Evolutionary conservation across 2,329 filamentous ascomycete species (phyloP).

Genomic region (Aspergillus bombycis): DNA sequence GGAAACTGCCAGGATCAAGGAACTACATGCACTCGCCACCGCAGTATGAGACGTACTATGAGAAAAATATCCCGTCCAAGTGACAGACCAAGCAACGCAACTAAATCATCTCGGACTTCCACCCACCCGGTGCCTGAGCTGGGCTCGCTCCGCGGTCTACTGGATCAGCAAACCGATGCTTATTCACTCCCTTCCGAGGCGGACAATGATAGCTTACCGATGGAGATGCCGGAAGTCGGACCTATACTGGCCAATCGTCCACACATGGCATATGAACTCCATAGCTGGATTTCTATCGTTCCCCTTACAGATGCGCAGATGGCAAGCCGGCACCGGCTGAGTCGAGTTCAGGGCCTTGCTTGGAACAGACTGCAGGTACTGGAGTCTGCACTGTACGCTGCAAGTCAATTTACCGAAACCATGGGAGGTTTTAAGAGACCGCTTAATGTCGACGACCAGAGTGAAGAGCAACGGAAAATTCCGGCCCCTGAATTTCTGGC

Average conservation of each 20-base stretch:
- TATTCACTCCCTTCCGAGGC: neutral
- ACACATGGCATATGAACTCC: neutral
- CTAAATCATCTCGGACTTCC: neutral
- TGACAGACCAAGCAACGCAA: neutral
- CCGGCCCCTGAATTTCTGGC: constrained; percentile 21
- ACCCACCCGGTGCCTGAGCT: neutral
- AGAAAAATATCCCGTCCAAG: neutral
- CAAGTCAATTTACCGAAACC: constrained; percentile 11
- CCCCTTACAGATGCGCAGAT: constrained; percentile 22
- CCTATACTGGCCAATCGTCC: neutral
- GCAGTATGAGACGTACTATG: constrained; percentile 12
- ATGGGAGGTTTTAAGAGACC: constrained; percentile 1
- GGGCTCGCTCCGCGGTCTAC: neutral
- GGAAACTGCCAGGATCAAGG: constrained; percentile 27
- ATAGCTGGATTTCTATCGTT: constrained; percentile 14
- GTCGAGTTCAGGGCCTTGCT: constrained; percentile 10
- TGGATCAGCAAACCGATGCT: neutral
- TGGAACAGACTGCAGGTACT: constrained; percentile 16
- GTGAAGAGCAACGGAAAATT: constrained; percentile 3
- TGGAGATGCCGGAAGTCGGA: neutral
- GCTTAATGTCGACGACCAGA: neutral
- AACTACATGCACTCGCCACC: constrained; percentile 15
- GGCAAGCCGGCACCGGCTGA: constrained; percentile 15
- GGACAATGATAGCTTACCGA: neutral
- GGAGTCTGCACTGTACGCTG: constrained; percentile 19